Conservation (phyloP, 805 yeast species). For the Sungouiozyma intestinalis region DNA sequence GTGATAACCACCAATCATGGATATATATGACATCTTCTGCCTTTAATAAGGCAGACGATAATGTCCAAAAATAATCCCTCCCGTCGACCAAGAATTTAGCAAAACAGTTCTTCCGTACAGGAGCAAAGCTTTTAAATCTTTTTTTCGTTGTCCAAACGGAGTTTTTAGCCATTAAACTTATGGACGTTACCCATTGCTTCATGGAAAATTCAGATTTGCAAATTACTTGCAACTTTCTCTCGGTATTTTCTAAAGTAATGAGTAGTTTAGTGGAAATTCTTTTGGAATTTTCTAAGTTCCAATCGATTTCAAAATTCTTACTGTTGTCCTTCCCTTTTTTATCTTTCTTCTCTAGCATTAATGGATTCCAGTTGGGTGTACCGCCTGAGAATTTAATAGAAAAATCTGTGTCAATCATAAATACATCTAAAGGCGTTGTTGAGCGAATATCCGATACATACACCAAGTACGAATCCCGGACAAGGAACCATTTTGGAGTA, state of each 20-base stretch:
- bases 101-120: conserved; percentile 70
- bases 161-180: conserved; percentile 54
- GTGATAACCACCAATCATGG: conserved; percentile 98
- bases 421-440: conserved; percentile 84
- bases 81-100: conserved; percentile 98
- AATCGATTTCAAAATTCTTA: conserved; percentile 19
- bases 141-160: conserved; percentile 66
- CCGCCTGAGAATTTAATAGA: conserved; percentile 40
- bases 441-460: conserved; percentile 80
- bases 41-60: conserved; percentile 82
- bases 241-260: conserved; percentile 58
- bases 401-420: conserved; percentile 73
- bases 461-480: conserved; percentile 74
- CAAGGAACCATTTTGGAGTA: conserved; percentile 83
- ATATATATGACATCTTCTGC: conserved; percentile 89
- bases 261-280: conserved; percentile 44
- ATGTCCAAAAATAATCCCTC: conserved; percentile 94
- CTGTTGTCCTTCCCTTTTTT: conserved; percentile 15
- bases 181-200: conserved; percentile 65
- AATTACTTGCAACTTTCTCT: conserved; percentile 63
- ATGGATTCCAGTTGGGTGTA: not conserved
- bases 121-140: conserved; percentile 87
- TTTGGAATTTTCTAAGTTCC: conserved; percentile 21
- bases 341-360: conserved; percentile 13
- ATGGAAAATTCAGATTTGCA: conserved; percentile 58